Conservation (phyloP, 192 early-diverging fungal species). For the Umbelopsis ramanniana region DNA sequence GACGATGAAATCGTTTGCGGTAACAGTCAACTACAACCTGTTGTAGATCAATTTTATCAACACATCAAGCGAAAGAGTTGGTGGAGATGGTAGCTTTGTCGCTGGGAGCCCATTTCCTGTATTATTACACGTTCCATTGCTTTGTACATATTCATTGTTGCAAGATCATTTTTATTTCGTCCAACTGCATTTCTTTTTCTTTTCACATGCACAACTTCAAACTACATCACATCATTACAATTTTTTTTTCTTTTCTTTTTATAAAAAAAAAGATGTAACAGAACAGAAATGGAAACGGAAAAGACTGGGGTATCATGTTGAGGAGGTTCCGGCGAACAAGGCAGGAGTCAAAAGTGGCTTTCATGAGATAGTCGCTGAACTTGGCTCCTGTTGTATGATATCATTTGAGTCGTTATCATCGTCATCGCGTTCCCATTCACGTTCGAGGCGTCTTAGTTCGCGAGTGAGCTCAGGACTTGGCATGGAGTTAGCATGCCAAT, state of each 20-base stretch:
- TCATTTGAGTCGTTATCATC: not conserved
- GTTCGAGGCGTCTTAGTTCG: constrained; percentile 25
- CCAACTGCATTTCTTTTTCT: not conserved
- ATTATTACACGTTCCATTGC: not conserved
- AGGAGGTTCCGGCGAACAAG: not conserved
- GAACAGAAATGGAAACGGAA: not conserved
- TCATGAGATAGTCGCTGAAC: not conserved
- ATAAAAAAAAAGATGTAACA: not conserved
- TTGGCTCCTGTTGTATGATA: constrained; percentile 6
- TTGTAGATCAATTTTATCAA: not conserved
- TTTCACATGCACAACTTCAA: not conserved
- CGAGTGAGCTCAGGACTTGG: constrained; percentile 24
- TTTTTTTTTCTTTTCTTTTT: too few species aligned
- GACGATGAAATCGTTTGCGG: constrained; percentile 9
- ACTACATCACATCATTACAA: not conserved
- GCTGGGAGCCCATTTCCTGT: not conserved
- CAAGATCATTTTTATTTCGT: too few species aligned
- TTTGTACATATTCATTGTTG: not conserved
- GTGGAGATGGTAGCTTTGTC: not conserved
- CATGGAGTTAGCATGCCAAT: constrained; percentile 34
- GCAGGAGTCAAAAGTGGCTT: not conserved
- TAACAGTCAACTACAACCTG: not conserved
- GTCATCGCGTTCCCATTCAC: constrained; percentile 30
- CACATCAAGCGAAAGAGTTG: constrained; percentile 11
- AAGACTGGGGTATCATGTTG: constrained; percentile 5